Evolutionary conservation across 164 flowering plant species (phyloP).

Genomic region (Sextonia rubra): DNA sequence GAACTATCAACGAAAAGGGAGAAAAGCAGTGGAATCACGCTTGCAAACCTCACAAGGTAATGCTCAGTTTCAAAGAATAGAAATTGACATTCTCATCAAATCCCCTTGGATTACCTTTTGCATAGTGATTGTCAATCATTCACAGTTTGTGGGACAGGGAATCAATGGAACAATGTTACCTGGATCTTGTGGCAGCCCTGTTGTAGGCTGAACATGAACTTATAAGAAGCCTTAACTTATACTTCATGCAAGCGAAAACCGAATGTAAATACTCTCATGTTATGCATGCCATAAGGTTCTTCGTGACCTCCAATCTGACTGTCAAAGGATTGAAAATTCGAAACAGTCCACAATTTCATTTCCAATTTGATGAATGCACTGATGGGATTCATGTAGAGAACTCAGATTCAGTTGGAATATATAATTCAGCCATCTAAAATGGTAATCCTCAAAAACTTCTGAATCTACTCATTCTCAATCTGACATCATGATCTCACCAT

Average conservation of each 20-base stretch:
- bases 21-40: conserved; percentile 86
- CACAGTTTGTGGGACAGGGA: conserved; percentile 44
- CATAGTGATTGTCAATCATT: neutral
- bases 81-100: neutral
- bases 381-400: conserved; percentile 86
- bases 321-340: conserved; percentile 56
- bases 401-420: conserved; percentile 50
- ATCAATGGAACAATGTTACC: conserved; percentile 50
- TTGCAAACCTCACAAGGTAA: conserved; percentile 80
- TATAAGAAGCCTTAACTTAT: too few species aligned
- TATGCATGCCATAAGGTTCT: conserved; percentile 72
- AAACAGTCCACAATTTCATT: conserved; percentile 81
- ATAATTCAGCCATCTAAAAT: conserved; percentile 56
- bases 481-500: neutral
- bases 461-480: neutral
- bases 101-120: neutral
- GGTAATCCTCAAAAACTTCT: conserved; percentile 29
- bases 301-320: conserved; percentile 61
- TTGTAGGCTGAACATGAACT: conserved; percentile 40
- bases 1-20: conserved; percentile 68
- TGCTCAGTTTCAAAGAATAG: conserved; percentile 5
- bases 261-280: neutral
- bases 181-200: conserved; percentile 92
- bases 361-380: conserved; percentile 73
- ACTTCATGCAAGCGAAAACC: neutral